Conservation (phyloP, 805 yeast species). For the Ogataea parapolymorpha region DNA sequence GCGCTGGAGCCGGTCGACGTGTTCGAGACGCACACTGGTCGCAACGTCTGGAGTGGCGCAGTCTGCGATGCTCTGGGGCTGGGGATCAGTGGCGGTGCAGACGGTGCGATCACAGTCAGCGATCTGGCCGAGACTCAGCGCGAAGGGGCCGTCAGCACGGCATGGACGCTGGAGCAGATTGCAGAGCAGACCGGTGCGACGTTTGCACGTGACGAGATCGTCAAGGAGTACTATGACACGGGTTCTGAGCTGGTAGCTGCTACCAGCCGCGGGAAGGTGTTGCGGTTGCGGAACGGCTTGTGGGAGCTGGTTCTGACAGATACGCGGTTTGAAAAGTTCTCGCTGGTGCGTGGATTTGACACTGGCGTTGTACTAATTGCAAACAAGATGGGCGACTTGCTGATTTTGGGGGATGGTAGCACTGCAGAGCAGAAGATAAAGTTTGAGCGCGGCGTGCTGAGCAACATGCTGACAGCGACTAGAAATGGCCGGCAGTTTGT, state of each 20-base stretch:
- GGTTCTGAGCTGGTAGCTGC: slow-evolving; percentile 44
- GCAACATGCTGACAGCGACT: slow-evolving; percentile 43
- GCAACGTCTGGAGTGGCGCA: slow-evolving; percentile 84
- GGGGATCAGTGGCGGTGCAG: slow-evolving; percentile 90
- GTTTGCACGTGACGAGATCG: slow-evolving; percentile 47
- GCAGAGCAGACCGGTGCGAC: slow-evolving; percentile 21
- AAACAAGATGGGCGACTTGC: slow-evolving; percentile 39
- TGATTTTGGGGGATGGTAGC: slow-evolving; percentile 28
- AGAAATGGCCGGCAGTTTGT: slow-evolving; percentile 33
- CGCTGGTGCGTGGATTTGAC: slow-evolving; percentile 26
- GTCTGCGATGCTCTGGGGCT: slow-evolving; percentile 42
- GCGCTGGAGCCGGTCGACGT: slow-evolving; percentile 43
- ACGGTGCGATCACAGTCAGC: slow-evolving; percentile 72
- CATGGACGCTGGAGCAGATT: slow-evolving; percentile 37
- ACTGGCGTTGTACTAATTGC: slow-evolving; percentile 26
- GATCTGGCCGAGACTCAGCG: slow-evolving; percentile 41
- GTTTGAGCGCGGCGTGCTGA: slow-evolving; percentile 36
- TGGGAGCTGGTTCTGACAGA: slow-evolving; percentile 33
- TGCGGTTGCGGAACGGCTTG: slow-evolving; percentile 29
- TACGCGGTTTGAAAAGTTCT: slow-evolving; percentile 25
- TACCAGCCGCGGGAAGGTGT: slow-evolving; percentile 58
- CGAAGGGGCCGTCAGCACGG: slow-evolving; percentile 26
- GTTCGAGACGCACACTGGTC: slow-evolving; percentile 74
- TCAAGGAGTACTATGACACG: slow-evolving; percentile 58
- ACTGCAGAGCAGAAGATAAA: slow-evolving; percentile 15